Base-by-base conservation (phyloP, 768 basidiomycete species). In the Rhizopogon rudus region DNA sequence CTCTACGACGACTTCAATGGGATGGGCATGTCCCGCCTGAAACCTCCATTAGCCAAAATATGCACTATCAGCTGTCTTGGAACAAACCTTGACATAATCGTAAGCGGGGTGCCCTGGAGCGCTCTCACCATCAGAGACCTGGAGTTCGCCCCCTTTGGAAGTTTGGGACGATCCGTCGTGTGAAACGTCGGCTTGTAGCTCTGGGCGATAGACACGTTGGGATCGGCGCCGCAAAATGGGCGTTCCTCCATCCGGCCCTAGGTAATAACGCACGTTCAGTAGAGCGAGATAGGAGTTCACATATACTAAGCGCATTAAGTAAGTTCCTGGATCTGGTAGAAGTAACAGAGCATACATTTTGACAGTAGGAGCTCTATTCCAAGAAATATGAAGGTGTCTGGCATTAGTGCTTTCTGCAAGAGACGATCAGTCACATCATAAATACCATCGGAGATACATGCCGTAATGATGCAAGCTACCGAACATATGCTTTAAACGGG, bases 281-380 rank as follows among this genome's bases (percentile, higher is more conserved):
- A 68, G 73, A 5, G 82, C 80, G 7, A 84, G 72, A 60, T 82
- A 81, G 7, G 81, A 79, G 58, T 83, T 83, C 13, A 79, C 69
- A 59, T 83, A 83, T 25, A 84, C 80, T 83, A 55, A 33, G 14
- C 40, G 37, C 29, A 10, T 33, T 6, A 6, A 25, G 28, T 39
- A 13, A 40, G 51, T 44, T 40, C 12, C 40, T 22, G 43, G 40
- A 9, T 16, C 8, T 12, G 2, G 16, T 33, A 7, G n/a, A 29
- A 9, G 22, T 35, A 17, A 13, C 5, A 16, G 8, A 42, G 58
- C 81, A 59, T 46, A 81, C 81, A 59, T 65, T 83, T 82, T 66
- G 79, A 78, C 35, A 82, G 66, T 16, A 77, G 68, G 35, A 83
- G 72, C 58, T 81, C 81, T 60, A 81, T 77, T 1, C 67, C 79